Conservation (phyloP, 352 stramenopile species). For the Poterioochromonas sp. region DNA sequence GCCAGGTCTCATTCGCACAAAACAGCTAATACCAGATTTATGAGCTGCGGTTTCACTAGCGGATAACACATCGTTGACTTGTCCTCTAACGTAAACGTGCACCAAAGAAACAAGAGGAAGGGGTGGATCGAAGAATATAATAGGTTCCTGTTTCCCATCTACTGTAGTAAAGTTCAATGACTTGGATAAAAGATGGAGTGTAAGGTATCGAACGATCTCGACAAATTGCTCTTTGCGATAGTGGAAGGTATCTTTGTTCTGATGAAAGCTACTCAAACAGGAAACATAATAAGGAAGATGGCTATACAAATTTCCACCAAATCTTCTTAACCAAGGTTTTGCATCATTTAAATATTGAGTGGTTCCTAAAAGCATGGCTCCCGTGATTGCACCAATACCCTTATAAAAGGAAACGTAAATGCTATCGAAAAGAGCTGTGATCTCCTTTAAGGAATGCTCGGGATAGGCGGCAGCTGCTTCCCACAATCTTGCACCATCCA, state of each 20-base stretch:
- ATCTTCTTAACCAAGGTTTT: slow-evolving; percentile 39
- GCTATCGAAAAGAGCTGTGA: slow-evolving; percentile 41
- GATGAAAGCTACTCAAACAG: slow-evolving; percentile 16
- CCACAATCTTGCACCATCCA: slow-evolving; percentile 45
- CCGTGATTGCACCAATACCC: slow-evolving; percentile 38
- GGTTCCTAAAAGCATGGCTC: slow-evolving; percentile 42
- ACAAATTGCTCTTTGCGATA: slow-evolving; percentile 16
- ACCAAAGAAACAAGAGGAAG: slow-evolving; percentile 39
- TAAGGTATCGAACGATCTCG: slow-evolving; percentile 25
- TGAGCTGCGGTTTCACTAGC: no score
- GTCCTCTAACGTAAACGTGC: slow-evolving; percentile 36
- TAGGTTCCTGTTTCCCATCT: no score
- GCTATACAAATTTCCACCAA: slow-evolving; percentile 44
- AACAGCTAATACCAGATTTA: neutral
- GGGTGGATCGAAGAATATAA: slow-evolving; percentile 42
- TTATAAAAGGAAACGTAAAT: slow-evolving; percentile 48
- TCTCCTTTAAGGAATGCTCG: slow-evolving; percentile 18
- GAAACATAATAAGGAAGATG: slow-evolving; percentile 42
- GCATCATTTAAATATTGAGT: slow-evolving; percentile 37
- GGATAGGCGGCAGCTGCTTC: slow-evolving; percentile 28
- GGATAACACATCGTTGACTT: neutral
- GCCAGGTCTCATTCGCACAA: neutral
- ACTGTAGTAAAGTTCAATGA: neutral
- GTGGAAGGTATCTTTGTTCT: slow-evolving; percentile 17
- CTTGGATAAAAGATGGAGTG: neutral